These are phyloP conservation scores for Magnusiomyces fungicola DNA, from an alignment of 1,139 yeast genomes.

Conservation along the genomic window DNA sequence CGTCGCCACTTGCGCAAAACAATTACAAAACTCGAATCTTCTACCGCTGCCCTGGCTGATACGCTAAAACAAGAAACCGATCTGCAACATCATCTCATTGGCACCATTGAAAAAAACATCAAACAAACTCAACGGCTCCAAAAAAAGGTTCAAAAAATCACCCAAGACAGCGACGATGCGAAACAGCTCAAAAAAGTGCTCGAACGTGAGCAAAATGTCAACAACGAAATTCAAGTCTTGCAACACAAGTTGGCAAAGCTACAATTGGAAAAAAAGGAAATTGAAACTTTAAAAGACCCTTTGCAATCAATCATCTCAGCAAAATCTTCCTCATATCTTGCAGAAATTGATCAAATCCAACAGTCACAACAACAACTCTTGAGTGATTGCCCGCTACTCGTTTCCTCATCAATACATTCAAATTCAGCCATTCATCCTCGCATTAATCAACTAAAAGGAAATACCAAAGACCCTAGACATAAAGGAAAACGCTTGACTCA, in stretches of 20 bases:
- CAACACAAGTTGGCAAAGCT: neutral
- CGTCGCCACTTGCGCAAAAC: neutral
- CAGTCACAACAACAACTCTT: neutral
- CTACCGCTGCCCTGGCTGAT: slow-evolving; percentile 1
- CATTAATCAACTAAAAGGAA: neutral
- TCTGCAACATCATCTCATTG: neutral
- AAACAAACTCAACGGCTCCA: neutral
- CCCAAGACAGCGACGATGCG: slow-evolving; percentile 3
- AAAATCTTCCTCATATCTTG: neutral
- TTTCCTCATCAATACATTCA: neutral
- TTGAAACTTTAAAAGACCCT: neutral
- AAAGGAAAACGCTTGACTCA: neutral
- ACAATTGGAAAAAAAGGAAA: neutral
- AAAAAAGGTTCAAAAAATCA: neutral
- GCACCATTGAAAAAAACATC: neutral
- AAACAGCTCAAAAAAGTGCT: neutral
- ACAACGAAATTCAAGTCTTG: neutral
- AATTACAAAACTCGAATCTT: neutral
- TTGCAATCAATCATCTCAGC: slow-evolving; percentile 2
- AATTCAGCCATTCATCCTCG: neutral
- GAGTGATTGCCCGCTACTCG: neutral
- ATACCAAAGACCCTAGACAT: neutral
- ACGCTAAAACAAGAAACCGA: neutral
- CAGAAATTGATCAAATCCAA: neutral
- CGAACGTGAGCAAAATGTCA: neutral